A percentile compares a stretch with the other conserved stretches of the same genome.
Conservation (phyloP, 2,329 filamentous ascomycete genomes). For the Chaetoscypha palmicola region DNA sequence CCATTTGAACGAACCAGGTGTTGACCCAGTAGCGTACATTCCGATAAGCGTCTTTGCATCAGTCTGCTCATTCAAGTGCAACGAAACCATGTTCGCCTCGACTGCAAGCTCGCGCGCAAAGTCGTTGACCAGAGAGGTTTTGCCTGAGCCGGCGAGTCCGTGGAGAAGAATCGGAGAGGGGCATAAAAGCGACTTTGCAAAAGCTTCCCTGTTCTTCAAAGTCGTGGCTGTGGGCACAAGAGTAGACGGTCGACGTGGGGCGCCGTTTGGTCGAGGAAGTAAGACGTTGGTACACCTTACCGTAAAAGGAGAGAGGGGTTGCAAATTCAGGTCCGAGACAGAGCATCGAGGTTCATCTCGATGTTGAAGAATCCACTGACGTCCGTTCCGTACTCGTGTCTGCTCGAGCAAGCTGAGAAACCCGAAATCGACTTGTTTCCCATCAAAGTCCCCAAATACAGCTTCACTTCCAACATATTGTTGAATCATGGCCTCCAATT, state of each 20-base stretch:
- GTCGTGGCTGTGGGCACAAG: constrained; percentile 70
- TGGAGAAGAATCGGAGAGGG: constrained; percentile 71
- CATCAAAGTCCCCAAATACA: constrained; percentile 69
- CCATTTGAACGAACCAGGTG: constrained; percentile 88
- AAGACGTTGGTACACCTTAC: constrained; percentile 60
- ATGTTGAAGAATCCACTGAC: constrained; percentile 7
- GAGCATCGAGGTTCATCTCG: not conserved
- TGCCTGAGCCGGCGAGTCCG: constrained; percentile 80
- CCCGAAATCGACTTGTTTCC: constrained; percentile 66
- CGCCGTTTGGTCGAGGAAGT: constrained; percentile 54
- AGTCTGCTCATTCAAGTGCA: constrained; percentile 96
- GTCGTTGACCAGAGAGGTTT: constrained; percentile 80
- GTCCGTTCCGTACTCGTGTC: constrained; percentile 24
- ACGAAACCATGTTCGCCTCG: constrained; percentile 76
- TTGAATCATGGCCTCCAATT: constrained; percentile 63
- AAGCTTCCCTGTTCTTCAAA: constrained; percentile 58
- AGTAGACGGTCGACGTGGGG: constrained; percentile 39
- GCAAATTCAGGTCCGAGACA: constrained; percentile 20
- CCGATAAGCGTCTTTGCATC: constrained; percentile 95
- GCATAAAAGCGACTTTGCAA: constrained; percentile 61
- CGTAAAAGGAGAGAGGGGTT: constrained; percentile 52
- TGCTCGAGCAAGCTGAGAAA: constrained; percentile 59
- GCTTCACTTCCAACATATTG: constrained; percentile 56
- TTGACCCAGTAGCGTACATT: constrained; percentile 83
- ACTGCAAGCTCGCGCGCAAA: constrained; percentile 74